phyloP scores from a whole-genome alignment of 169 alveolate species.

The Eimeria brunetti region DNA sequence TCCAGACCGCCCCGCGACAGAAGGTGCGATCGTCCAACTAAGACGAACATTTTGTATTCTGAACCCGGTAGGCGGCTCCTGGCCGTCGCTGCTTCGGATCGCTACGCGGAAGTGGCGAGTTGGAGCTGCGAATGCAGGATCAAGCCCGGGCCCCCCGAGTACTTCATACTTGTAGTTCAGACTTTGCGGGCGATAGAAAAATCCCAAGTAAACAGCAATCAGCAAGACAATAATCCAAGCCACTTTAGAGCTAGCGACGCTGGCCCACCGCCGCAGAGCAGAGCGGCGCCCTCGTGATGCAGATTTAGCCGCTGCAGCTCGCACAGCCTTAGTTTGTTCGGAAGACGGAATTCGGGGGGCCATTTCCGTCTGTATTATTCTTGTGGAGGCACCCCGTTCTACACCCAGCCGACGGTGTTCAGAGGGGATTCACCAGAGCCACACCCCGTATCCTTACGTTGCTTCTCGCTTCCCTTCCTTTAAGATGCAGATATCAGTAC shows the following conservation, averaged over 20 bases:
- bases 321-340: not conserved
- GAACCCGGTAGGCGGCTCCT: constrained; percentile 36
- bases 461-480: not conserved
- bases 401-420: not conserved
- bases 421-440: not conserved
- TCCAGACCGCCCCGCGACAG: not conserved
- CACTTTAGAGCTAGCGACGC: not conserved
- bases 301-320: constrained; percentile 57
- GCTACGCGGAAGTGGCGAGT: constrained; percentile 66
- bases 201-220: constrained; percentile 60
- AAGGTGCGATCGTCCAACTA: constrained; percentile 19
- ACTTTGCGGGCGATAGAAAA: constrained; percentile 42
- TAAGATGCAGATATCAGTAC: not conserved
- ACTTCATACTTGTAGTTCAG: constrained; percentile 22
- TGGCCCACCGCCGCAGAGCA: constrained; percentile 16
- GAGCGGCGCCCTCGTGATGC: constrained; percentile 60
- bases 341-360: not conserved
- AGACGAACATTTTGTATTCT: not conserved
- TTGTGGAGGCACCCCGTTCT: not conserved
- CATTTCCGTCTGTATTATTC: not conserved
- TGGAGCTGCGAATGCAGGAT: constrained; percentile 43
- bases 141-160: constrained; percentile 33
- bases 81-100: constrained; percentile 19
- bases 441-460: not conserved
- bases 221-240: constrained; percentile 1